Evolutionary conservation across 805 yeast species (phyloP).

Genomic region (Saccharomyces jurei): DNA sequence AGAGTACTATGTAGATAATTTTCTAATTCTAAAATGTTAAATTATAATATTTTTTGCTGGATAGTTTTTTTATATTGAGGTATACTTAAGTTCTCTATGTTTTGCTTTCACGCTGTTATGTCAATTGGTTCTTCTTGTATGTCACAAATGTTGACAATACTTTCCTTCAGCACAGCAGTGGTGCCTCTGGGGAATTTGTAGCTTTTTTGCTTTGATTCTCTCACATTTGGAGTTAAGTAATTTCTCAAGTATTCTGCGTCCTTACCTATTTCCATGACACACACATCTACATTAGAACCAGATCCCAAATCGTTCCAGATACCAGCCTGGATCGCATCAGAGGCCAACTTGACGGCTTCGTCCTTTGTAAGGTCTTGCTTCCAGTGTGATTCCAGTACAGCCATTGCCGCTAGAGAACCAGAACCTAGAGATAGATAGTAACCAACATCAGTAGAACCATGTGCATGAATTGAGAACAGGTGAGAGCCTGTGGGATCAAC

Average conservation of each 20-base stretch:
- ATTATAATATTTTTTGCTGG: neutral
- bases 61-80: neutral
- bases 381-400: conserved; percentile 88
- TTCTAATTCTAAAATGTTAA: too few species aligned
- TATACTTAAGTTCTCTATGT: neutral
- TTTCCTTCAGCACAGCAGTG: conserved; percentile 73
- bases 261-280: conserved; percentile 91
- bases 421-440: conserved; percentile 89
- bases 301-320: conserved; percentile 99
- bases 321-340: conserved; percentile 94
- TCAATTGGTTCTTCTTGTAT: conserved; percentile 56
- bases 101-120: conserved; percentile 18
- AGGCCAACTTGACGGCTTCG: conserved; percentile 83
- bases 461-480: conserved; percentile 89
- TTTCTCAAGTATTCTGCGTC: conserved; percentile 82
- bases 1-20: neutral
- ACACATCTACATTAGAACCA: conserved; percentile 94
- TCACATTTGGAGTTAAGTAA: conserved; percentile 82
- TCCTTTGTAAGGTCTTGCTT: conserved; percentile 67
- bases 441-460: conserved; percentile 96
- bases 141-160: conserved; percentile 56
- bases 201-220: conserved; percentile 71
- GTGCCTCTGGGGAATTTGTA: conserved; percentile 89
- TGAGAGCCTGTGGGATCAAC: conserved; percentile 95
- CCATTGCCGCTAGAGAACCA: conserved; percentile 98